phyloP scores from a whole-genome alignment of 2,329 filamentous ascomycete genomes.

The Alternaria angustiovoidea region DNA sequence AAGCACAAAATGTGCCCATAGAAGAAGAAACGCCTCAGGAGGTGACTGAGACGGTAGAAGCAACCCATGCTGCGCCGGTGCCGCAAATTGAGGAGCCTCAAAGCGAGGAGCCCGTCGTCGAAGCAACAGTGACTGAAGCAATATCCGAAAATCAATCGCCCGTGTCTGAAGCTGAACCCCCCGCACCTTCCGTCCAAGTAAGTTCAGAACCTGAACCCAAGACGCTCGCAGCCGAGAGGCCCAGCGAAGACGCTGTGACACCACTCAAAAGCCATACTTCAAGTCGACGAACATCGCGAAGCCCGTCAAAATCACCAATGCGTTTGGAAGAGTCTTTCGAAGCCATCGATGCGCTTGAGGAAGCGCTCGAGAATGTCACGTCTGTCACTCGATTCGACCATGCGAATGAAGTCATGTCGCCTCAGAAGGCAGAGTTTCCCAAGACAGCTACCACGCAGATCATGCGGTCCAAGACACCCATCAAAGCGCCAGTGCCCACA shows the following conservation, averaged over 20 bases:
- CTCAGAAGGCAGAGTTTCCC: constrained; percentile 28
- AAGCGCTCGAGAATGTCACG: constrained; percentile 59
- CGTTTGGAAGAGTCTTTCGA: constrained; percentile 58
- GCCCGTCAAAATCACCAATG: constrained; percentile 43
- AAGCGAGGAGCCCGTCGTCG: neutral
- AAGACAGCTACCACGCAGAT: constrained; percentile 13
- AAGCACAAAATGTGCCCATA: constrained; percentile 3
- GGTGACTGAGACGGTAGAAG: neutral
- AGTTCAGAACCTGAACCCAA: constrained; percentile 41
- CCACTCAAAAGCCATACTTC: constrained; percentile 32
- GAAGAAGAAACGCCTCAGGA: constrained; percentile 5
- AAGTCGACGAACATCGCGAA: constrained; percentile 34
- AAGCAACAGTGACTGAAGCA: neutral
- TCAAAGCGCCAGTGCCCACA: constrained; percentile 17
- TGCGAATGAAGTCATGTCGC: constrained; percentile 41
- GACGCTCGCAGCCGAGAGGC: constrained; percentile 35
- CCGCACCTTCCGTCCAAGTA: constrained; percentile 29
- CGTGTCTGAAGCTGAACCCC: constrained; percentile 11
- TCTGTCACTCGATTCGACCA: constrained; percentile 48
- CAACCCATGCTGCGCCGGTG: constrained; percentile 1
- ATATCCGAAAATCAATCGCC: neutral
- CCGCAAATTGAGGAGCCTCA: constrained; percentile 6
- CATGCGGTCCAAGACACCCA: constrained; percentile 14
- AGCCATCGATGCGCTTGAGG: constrained; percentile 61
- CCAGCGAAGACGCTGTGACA: constrained; percentile 33